These are phyloP conservation scores for Brassica balearica DNA, from an alignment of 441 rosid genomes.

Conservation along the genomic window DNA sequence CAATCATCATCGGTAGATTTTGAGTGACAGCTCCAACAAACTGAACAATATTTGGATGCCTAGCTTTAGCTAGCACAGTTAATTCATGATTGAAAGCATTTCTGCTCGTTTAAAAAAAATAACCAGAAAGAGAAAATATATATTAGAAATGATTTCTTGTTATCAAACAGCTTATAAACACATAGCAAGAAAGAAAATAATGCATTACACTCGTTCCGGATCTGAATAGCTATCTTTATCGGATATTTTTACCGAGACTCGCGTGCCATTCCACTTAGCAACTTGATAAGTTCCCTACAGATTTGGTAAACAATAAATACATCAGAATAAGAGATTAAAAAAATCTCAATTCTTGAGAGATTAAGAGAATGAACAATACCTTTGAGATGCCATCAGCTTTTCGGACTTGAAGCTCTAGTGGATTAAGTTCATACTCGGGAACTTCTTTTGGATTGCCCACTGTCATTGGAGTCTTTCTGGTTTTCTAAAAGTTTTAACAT, in stretches of 20 bases:
- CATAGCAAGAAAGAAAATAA: background rate
- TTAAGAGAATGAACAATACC: constrained; percentile 46
- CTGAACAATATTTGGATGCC: constrained; percentile 96
- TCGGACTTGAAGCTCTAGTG: constrained; percentile 87
- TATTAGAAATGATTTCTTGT: background rate
- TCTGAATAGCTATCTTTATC: constrained; percentile 76
- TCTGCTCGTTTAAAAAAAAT: constrained; percentile 49
- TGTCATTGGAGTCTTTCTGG: constrained; percentile 88
- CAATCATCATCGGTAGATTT: constrained; percentile 95
- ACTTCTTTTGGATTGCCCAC: constrained; percentile 88
- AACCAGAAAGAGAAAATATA: background rate
- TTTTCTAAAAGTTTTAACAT: constrained; percentile 57
- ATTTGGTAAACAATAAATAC: background rate
- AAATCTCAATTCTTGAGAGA: background rate
- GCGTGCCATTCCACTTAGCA: constrained; percentile 97
- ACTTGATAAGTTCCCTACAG: constrained; percentile 88
- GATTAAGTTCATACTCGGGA: constrained; percentile 95
- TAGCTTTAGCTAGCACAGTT: constrained; percentile 75
- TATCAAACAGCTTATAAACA: background rate
- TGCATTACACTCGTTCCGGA: constrained; percentile 77
- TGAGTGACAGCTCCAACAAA: constrained; percentile 99
- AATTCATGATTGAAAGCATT: constrained; percentile 83
- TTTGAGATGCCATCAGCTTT: constrained; percentile 81
- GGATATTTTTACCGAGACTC: constrained; percentile 86
- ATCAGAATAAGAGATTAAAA: background rate